phyloP scores from a whole-genome alignment of 2,329 filamentous ascomycete genomes.

The Fusarium sp. region DNA sequence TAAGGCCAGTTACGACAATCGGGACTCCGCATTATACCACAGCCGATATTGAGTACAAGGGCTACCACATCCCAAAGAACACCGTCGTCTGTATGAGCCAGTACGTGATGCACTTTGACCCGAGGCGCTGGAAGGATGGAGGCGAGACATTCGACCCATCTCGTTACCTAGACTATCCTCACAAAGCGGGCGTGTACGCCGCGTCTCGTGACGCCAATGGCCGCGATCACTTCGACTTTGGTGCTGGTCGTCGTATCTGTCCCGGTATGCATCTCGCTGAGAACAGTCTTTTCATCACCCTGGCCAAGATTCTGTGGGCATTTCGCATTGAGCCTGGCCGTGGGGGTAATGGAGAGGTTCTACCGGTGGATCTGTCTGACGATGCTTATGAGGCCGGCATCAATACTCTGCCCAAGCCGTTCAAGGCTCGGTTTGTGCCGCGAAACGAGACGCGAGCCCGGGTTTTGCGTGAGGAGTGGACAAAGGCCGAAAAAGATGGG shows the following conservation, averaged over 20 bases:
- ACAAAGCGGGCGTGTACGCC: conserved; percentile 45
- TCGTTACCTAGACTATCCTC: conserved; percentile 24
- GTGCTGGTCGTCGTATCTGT: conserved; percentile 63
- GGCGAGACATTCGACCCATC: conserved; percentile 16
- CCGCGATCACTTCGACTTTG: conserved; percentile 63
- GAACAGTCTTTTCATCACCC: conserved; percentile 33
- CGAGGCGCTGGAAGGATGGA: conserved; percentile 1
- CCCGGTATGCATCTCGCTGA: conserved; percentile 66
- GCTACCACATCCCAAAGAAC: conserved; percentile 27
- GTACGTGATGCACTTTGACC: conserved; percentile 19
- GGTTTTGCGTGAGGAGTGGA: conserved; percentile 22
- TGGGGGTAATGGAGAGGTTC: not conserved
- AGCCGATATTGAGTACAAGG: conserved; percentile 24
- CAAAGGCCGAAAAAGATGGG: conserved; percentile 4
- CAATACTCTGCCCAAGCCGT: conserved; percentile 22
- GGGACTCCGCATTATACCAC: conserved; percentile 21
- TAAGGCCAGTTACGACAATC: conserved; percentile 63
- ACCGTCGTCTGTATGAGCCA: conserved; percentile 22
- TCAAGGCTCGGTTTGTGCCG: conserved; percentile 17
- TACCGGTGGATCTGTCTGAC: conserved; percentile 19
- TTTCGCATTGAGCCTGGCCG: conserved; percentile 15
- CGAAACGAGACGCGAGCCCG: conserved; percentile 10
- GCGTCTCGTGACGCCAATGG: conserved; percentile 32
- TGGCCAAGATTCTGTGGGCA: conserved; percentile 31
- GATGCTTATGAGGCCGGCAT: conserved; percentile 14